Conservation (phyloP, 768 basidiomycete species). For the Sarcodon aspratus region DNA sequence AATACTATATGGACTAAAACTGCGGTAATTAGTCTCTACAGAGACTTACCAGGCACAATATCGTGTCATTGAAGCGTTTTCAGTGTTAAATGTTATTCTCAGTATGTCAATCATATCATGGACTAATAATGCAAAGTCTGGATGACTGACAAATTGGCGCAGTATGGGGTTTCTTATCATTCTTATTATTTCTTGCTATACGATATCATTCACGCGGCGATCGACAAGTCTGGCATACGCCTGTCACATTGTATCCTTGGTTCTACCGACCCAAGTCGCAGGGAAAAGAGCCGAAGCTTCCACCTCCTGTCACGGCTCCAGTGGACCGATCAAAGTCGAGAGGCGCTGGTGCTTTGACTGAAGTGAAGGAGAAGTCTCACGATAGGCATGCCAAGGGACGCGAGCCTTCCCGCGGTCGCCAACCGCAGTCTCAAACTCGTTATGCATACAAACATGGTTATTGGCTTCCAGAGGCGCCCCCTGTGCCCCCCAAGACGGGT, state of each 20-base stretch:
- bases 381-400: not conserved
- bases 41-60: conserved; percentile 88
- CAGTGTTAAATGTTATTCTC: conserved; percentile 65
- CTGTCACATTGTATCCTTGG: conserved; percentile 66
- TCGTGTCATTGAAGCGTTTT: conserved; percentile 70
- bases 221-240: conserved; percentile 52
- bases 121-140: conserved; percentile 2
- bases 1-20: not conserved
- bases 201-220: conserved; percentile 31
- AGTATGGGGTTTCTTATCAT: conserved; percentile 37
- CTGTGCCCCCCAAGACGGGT: not conserved
- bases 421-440: not conserved
- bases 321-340: conserved; percentile 19
- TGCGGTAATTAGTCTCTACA: conserved; percentile 48
- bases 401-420: not conserved
- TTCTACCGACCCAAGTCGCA: conserved; percentile 28
- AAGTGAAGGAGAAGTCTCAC: conserved; percentile 5
- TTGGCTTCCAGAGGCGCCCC: not conserved
- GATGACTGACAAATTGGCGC: conserved; percentile 12
- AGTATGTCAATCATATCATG: conserved; percentile 28
- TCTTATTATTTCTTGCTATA: conserved; percentile 32
- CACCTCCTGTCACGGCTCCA: conserved; percentile 25
- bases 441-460: not conserved
- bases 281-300: conserved; percentile 23
- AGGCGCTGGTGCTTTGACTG: conserved; percentile 9